Evolutionary conservation across 208 protist genomes (phyloP), one percentile per base, ranked within the genome.

Genomic region (Leishmania major): DNA sequence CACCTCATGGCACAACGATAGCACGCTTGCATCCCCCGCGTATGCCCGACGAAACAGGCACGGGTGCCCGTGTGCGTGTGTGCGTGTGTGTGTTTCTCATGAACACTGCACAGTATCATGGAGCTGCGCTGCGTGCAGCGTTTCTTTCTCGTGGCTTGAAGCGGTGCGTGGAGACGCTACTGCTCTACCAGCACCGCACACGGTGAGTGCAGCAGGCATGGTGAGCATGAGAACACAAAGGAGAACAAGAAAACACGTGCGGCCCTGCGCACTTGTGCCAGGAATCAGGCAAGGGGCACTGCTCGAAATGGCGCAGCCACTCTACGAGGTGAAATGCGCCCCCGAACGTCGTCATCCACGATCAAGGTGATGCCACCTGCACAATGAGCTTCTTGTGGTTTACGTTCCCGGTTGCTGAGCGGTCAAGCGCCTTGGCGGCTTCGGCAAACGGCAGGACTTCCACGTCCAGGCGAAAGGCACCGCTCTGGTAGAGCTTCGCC

Each of bases 401-500:
- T 43, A 64, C 69, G 49, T 78, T 81, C 1, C 82, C 82, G 1
- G 82, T 78, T 6, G 82, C 82, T 43, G 70, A 85, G 72, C 77
- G 77, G 77, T 85, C 77, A 37, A 85, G 37, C 11, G 82, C 82
- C 51, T 77, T 81, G 47, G 76, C 57, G 17, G 77, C 82, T n/a
- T 85, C 77, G 13, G 69, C 35, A 66, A 85, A 85, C 43, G 82
- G 82, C 60, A 85, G 75, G 31, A 85, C 51, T 51, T 85, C 82
- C 10, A 79, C 49, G 76, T 80, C 59, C 57, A 92, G 37, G 25
- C 8, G 51, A 70, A 96, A 94, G 1, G 84, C 86, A 22, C 88
- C 88, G 45, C 77, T 43, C 55, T 80, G 72, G 83, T 93, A 94
- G 31, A 96, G 82, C 64, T 84, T 45, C 49, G 88, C 17, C 8